Base-by-base conservation (phyloP, 2,329 filamentous ascomycete species). In the Talaromyces sp. region DNA sequence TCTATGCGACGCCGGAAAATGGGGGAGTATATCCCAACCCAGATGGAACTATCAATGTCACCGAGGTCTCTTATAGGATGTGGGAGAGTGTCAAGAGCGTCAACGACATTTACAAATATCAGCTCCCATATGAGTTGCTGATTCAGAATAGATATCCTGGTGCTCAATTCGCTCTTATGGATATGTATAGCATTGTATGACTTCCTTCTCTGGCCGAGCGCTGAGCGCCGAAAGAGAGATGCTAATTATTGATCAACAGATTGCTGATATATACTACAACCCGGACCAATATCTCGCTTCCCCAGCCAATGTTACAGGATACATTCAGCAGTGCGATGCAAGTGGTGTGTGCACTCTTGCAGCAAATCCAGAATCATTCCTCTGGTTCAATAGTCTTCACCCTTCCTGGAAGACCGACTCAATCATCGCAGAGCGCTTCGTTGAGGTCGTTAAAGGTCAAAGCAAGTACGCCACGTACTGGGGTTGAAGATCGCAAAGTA, bases 351-450 rank as follows among this genome's bases (percentile, higher is more conserved):
- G 83, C 68, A 71, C 78, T 65, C 77, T 79, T 43, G 69, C 76
- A 15, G 65, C 80, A 3, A 79, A 81, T 38, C 75, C 81, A 38
- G 85, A 89, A 69, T 87, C 85, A 54, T 93, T 86, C 73, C 69
- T 92, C 74, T 93, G 90, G 89, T 91, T 83, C 70, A 90, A 94
- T 76, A 85, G 88, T 72, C 75, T 93, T 72, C 91, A 94, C 78
- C 89, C 90, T 0, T 88, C 87, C 34, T 83, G 88, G 76, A 85
- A 86, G 76, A 84, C 88, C 7, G 84, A 86, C 76, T 78, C 84
- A 71, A 79, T 83, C 51, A 81, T 89, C 60, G 87, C 85, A 19
- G 78, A 76, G 66, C 82, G 85, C 65, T 88, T 89, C 73, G 76
- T 85, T 3, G 79, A 82, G 38, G 82, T 88, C 1, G 75, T 88